phyloP scores from a whole-genome alignment of 2,329 filamentous ascomycete species.

The Tricladium varicosporioides region DNA sequence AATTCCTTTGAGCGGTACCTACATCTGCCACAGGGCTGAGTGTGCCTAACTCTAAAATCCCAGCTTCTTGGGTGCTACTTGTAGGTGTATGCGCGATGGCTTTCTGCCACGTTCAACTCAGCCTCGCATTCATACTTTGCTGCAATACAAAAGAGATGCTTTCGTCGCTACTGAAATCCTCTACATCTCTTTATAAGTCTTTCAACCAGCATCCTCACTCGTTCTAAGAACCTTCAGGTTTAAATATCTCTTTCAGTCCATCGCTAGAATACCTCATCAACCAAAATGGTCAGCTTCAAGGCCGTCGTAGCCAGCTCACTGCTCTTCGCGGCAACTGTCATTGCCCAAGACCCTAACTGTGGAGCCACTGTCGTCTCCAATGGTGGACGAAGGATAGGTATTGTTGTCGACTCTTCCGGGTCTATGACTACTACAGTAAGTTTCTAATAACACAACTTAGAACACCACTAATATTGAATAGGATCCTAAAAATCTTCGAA shows the following conservation, averaged over 20 bases:
- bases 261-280: background rate
- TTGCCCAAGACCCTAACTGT: background rate
- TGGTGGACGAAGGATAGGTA: slow-evolving; percentile 26
- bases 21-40: background rate
- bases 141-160: background rate
- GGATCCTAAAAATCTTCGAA: slow-evolving; percentile 21
- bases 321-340: background rate
- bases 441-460: slow-evolving; percentile 15
- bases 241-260: background rate
- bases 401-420: slow-evolving; percentile 25
- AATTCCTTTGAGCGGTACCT: no score
- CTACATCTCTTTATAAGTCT: background rate
- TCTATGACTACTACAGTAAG: slow-evolving; percentile 20
- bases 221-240: background rate
- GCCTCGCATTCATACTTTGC: background rate
- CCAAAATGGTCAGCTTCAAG: background rate
- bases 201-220: background rate
- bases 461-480: slow-evolving; percentile 20
- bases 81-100: background rate
- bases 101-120: slow-evolving; percentile 1
- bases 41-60: background rate
- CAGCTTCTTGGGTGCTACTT: background rate
- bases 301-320: background rate
- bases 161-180: background rate
- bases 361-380: slow-evolving; percentile 8